Evolutionary conservation across 352 stramenopile species (phyloP).

Genomic region (Pythium rhizo-oryzae): DNA sequence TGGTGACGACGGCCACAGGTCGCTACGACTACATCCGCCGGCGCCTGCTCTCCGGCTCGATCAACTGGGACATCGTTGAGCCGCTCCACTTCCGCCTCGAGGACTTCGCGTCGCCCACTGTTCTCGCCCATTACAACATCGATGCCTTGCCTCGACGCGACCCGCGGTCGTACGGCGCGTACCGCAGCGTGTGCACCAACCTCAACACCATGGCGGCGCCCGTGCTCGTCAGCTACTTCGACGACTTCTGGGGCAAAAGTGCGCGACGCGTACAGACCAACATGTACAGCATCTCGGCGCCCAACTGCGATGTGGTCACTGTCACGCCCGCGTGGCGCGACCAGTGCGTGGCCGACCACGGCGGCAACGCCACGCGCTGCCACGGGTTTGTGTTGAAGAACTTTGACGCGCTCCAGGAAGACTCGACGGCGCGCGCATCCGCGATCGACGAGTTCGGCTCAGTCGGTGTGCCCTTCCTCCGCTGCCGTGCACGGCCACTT

Average conservation of each 20-base stretch:
- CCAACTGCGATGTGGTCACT: slow-evolving; percentile 21
- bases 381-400: slow-evolving; percentile 51
- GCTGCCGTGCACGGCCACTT: slow-evolving; percentile 41
- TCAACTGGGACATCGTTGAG: slow-evolving; percentile 29
- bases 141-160: slow-evolving; percentile 24
- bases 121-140: slow-evolving; percentile 26
- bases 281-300: slow-evolving; percentile 38
- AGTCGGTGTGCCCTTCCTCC: slow-evolving; percentile 44
- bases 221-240: slow-evolving; percentile 27
- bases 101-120: slow-evolving; percentile 28
- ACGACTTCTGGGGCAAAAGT: slow-evolving; percentile 40
- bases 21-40: slow-evolving; percentile 24
- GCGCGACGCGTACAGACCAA: slow-evolving; percentile 30
- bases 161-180: slow-evolving; percentile 18
- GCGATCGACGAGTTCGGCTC: slow-evolving; percentile 41
- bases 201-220: slow-evolving; percentile 21
- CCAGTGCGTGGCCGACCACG: slow-evolving; percentile 32
- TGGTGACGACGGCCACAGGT: slow-evolving; percentile 2
- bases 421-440: slow-evolving; percentile 36
- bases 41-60: slow-evolving; percentile 14
- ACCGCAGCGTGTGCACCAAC: slow-evolving; percentile 30
- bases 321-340: slow-evolving; percentile 11
- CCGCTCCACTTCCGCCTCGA: neutral
- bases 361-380: slow-evolving; percentile 35
- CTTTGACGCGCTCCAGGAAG: slow-evolving; percentile 36